These are phyloP conservation scores for Obba rivulosa DNA, from an alignment of 768 basidiomycete genomes.

Conservation along the genomic window DNA sequence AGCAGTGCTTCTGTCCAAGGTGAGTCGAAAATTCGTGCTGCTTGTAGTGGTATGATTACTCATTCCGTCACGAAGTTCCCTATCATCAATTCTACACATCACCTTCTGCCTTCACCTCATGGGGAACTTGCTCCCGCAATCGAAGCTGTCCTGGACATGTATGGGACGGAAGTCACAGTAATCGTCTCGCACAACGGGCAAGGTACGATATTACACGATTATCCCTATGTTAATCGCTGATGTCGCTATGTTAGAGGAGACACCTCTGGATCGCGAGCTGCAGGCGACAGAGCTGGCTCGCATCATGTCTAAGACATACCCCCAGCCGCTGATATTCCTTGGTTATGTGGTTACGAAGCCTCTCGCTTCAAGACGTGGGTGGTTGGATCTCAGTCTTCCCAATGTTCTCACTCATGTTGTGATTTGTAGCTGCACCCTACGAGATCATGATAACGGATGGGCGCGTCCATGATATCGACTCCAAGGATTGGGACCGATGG, in stretches of 20 bases:
- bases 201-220: constrained; percentile 37
- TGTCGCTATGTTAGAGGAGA: constrained; percentile 56
- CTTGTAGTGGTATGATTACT: neutral
- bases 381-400: neutral
- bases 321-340: constrained; percentile 71
- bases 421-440: constrained; percentile 61
- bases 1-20: constrained; percentile 76
- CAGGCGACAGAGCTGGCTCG: constrained; percentile 78
- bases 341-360: constrained; percentile 79
- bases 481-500: constrained; percentile 69
- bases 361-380: constrained; percentile 54
- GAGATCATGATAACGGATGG: constrained; percentile 75
- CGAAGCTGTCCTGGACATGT: constrained; percentile 76
- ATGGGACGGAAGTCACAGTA: constrained; percentile 72
- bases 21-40: constrained; percentile 12
- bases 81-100: constrained; percentile 80
- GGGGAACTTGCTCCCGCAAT: constrained; percentile 90
- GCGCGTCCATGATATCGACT: constrained; percentile 72
- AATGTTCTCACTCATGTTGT: constrained; percentile 3
- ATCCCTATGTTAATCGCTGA: neutral
- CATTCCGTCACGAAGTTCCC: constrained; percentile 53
- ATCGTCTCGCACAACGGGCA: constrained; percentile 92
- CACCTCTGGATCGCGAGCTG: constrained; percentile 80
- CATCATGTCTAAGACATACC: constrained; percentile 67
- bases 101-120: constrained; percentile 79